These are phyloP conservation scores for Bauhinia variegata DNA, from an alignment of 306 rosid genomes.

Conservation along the genomic window DNA sequence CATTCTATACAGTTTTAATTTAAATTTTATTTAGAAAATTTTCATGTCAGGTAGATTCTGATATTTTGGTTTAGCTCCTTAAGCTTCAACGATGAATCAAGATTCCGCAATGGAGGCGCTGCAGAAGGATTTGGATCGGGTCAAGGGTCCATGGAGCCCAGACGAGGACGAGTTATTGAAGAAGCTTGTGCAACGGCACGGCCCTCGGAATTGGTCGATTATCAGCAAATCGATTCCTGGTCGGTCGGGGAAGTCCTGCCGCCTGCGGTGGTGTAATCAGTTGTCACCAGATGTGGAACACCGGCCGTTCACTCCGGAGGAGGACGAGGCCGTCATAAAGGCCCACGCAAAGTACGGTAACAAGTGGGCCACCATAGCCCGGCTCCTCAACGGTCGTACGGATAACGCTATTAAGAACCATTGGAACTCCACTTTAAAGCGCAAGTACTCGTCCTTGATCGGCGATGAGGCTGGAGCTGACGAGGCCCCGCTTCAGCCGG, in stretches of 20 bases:
- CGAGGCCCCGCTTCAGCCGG: background rate
- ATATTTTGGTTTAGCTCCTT: slow-evolving; percentile 14
- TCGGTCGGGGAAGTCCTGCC: slow-evolving; percentile 63
- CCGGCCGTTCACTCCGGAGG: slow-evolving; percentile 50
- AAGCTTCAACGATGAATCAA: background rate
- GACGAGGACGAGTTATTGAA: slow-evolving; percentile 56
- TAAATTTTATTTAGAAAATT: background rate
- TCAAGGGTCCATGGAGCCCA: slow-evolving; percentile 63
- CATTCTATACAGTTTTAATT: background rate
- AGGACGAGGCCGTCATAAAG: slow-evolving; percentile 45
- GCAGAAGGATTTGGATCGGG: slow-evolving; percentile 44
- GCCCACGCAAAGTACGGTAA: slow-evolving; percentile 56
- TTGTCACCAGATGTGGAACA: slow-evolving; percentile 66
- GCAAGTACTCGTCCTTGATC: slow-evolving; percentile 42
- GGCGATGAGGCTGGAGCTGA: slow-evolving; percentile 3
- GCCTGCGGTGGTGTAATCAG: slow-evolving; percentile 70
- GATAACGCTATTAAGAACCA: slow-evolving; percentile 71
- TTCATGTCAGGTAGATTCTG: background rate
- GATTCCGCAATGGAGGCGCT: slow-evolving; percentile 35
- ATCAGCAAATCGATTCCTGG: slow-evolving; percentile 56
- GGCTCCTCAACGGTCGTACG: slow-evolving; percentile 64
- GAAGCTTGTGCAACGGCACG: slow-evolving; percentile 43
- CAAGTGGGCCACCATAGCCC: slow-evolving; percentile 71
- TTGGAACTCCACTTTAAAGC: slow-evolving; percentile 66
- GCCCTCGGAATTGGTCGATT: slow-evolving; percentile 57